These are phyloP conservation scores for Lindgomyces ingoldianus DNA, from an alignment of 495 filamentous ascomycete genomes.

Conservation along the genomic window DNA sequence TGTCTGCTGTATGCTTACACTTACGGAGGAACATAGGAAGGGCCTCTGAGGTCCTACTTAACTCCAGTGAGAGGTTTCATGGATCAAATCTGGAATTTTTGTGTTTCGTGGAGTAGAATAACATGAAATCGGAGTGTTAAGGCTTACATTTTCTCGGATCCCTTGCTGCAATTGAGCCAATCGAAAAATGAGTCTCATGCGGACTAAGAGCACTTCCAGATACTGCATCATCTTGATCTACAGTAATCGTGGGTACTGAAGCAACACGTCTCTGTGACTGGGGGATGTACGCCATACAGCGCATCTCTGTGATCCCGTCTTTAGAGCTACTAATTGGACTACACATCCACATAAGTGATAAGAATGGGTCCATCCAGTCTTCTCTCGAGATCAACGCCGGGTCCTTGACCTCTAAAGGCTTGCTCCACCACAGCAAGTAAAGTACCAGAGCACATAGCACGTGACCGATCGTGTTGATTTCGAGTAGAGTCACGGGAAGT, in stretches of 20 bases:
- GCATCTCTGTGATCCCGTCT: conserved; percentile 18
- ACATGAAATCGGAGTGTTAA: neutral
- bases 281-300: conserved; percentile 22
- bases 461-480: conserved; percentile 32
- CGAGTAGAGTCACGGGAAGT: conserved; percentile 16
- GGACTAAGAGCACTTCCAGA: neutral
- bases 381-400: conserved; percentile 7
- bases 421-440: conserved; percentile 24
- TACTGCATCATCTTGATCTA: neutral
- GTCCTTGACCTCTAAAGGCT: conserved; percentile 25
- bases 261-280: neutral
- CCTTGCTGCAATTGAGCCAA: conserved; percentile 7
- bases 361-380: conserved; percentile 18
- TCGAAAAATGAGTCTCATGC: conserved; percentile 16
- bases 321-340: conserved; percentile 8
- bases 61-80: too few relatives aligned
- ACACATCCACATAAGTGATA: conserved; percentile 26
- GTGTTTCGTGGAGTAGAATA: too few relatives aligned
- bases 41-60: too few relatives aligned
- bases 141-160: conserved; percentile 12
- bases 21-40: too few relatives aligned
- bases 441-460: conserved; percentile 26
- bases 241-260: neutral
- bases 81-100: too few relatives aligned
- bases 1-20: too few relatives aligned